Base-by-base conservation (phyloP, 2,329 filamentous ascomycete species). In the Lecanicillium sp. region DNA sequence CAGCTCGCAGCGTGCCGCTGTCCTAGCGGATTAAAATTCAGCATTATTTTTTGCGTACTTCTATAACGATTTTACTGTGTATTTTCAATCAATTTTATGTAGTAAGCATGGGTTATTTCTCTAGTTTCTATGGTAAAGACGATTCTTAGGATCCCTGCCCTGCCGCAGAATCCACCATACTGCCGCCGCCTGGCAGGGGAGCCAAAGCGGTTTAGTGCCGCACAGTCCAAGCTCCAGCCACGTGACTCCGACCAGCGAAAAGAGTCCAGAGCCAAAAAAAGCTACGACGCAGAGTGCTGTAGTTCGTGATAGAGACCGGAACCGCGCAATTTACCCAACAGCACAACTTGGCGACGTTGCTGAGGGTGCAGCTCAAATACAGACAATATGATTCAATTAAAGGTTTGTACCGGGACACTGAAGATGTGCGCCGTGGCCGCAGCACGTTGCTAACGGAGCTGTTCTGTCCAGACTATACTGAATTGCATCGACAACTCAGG, bases 401-500 rank as follows among this genome's bases (percentile, higher is more conserved):
- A 90, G 81, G 85, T 81, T 11, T 6, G 35, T 45, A 44, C 28
- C 4, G 1, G 12, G 12, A n/a, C 5, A 2, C 13, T 11, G 3
- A 8, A 3, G 11, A 4, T 1, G 11, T 18, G 30, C 11, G 28
- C 10, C 27, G 7, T 18, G 5, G 7, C 17, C 12, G 9, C 10
- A 36, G 8, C 3, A 18, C 37, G 13, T 27, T 20, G n/a, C 47
- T 55, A 12, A 56, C 37, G 11, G 17, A 10, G 17, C 29, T 30
- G 6, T 1, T 9, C 11, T 22, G n/a, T 7, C 0, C 51, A 96
- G 92, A 85, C 89, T 60, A 87, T 98, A 79, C 78, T 98, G 55
- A 96, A 92, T 69, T 97, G 92, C 81, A 97, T 98, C 79, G 92
- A 98, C 82, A 98, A 96, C 73, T 97, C 92, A 49, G 92, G 92